Evolutionary conservation across 352 stramenopile genomes (phyloP).

Genomic region (Blastocystis sp.): DNA sequence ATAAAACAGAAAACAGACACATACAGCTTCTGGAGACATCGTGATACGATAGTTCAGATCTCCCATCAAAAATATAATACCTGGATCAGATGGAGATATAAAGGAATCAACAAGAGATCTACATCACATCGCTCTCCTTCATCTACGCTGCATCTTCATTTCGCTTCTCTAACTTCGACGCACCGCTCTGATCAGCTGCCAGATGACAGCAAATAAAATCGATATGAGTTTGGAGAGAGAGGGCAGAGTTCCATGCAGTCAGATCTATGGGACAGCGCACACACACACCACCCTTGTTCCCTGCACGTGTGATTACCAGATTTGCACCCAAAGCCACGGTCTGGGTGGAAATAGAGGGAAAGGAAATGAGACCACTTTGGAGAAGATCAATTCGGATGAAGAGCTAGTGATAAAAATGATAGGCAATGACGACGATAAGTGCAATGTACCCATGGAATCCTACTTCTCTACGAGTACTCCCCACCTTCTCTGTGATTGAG

Average conservation of each 20-base stretch:
- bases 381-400: conserved; percentile 43
- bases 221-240: neutral
- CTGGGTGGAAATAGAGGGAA: neutral
- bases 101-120: neutral
- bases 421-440: neutral
- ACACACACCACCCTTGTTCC: conserved; percentile 39
- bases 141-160: conserved; percentile 12
- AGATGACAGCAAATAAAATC: conserved; percentile 52
- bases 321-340: conserved; percentile 27
- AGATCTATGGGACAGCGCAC: neutral
- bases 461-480: conserved; percentile 4
- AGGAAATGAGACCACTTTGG: conserved; percentile 14
- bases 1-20: neutral
- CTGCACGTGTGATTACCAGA: conserved; percentile 23
- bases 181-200: conserved; percentile 23
- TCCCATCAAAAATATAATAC: conserved; percentile 22
- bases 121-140: neutral
- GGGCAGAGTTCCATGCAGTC: neutral
- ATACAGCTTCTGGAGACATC: neutral
- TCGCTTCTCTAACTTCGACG: conserved; percentile 1
- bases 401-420: neutral
- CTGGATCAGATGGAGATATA: neutral
- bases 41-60: conserved; percentile 50
- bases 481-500: conserved; percentile 22
- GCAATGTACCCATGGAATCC: conserved; percentile 59